Evolutionary conservation across 2,329 filamentous ascomycete species (phyloP).

Genomic region (Talaromyces sp.): DNA sequence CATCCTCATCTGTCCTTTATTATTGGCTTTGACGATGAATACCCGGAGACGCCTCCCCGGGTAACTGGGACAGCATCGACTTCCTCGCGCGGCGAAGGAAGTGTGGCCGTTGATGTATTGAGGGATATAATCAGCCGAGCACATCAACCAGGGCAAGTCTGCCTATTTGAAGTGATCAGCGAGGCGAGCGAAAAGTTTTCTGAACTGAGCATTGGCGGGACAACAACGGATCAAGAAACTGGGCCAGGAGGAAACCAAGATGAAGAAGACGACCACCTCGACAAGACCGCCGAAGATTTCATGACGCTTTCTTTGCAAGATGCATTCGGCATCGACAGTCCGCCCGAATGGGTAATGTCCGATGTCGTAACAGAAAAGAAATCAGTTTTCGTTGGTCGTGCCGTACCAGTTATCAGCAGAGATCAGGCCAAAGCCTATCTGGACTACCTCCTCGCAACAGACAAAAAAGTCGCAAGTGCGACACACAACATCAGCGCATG

Average conservation of each 20-base stretch:
- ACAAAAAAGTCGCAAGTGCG: conserved; percentile 80
- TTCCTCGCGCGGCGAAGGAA: conserved; percentile 69
- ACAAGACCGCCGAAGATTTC: conserved; percentile 6
- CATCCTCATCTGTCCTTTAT: conserved; percentile 49
- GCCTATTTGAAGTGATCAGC: conserved; percentile 88
- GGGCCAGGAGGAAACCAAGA: background rate
- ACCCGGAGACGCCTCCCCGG: conserved; percentile 71
- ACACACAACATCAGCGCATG: conserved; percentile 96
- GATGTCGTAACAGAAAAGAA: conserved; percentile 75
- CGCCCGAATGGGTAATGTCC: conserved; percentile 70
- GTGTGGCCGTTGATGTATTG: conserved; percentile 67
- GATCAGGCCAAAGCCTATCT: conserved; percentile 70
- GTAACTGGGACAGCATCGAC: conserved; percentile 78
- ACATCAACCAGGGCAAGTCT: conserved; percentile 73
- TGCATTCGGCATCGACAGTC: conserved; percentile 33
- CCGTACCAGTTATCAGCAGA: conserved; percentile 66
- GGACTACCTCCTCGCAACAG: conserved; percentile 72
- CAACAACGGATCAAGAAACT: background rate
- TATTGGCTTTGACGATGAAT: conserved; percentile 67
- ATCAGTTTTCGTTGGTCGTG: conserved; percentile 82
- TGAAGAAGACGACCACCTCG: conserved; percentile 19
- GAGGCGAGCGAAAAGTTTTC: conserved; percentile 51
- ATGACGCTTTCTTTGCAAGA: conserved; percentile 32
- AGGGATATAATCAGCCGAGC: conserved; percentile 64
- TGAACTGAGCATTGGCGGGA: conserved; percentile 54